Base-by-base conservation (phyloP, 2,329 filamentous ascomycete species). In the Paraconiothyrium sp. region DNA sequence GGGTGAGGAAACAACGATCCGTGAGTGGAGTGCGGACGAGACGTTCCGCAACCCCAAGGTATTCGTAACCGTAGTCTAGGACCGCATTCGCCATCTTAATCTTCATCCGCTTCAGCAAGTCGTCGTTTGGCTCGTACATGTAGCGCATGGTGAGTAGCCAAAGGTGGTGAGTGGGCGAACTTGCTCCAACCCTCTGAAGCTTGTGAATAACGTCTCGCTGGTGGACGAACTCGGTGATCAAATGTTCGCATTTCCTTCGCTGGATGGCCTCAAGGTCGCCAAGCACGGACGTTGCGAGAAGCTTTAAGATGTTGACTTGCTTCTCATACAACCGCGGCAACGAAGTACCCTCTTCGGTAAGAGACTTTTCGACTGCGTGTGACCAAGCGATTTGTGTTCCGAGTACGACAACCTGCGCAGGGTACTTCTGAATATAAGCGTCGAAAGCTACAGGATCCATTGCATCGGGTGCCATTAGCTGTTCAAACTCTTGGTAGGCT, bases 131-230 rank as follows among this genome's bases (percentile, higher is more conserved):
- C 22, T 86, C 86, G 80, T 98, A 98, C 49, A 96, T 88, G 76
- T 98, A 99, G 68, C 95, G 92, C 95, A 99, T 99, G 78, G 96
- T 93, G 39, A 98, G 84, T 55, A 97, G 88, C 95, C 95, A 99
- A 67, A 96, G 81, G 76, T 97, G 93, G 76, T 99, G 92, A 20
- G 87, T 90, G 16, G 92, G 85, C 9, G 90, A 89, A 55, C 85
- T 88, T 30, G 95, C 95, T 60, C 90, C 90, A 49, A 88, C 84
- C 49, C 90, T 86, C 51, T 94, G 86, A 30, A 99, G 88, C 78
- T 92, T 96, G 74, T 94, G 91, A 66, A 98, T 95, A 20, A 91
- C 88, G 78, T 99, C 95, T 63, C 95, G 91, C 79, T 99, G 96
- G 77, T 99, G 95, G 14, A 99, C 95, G 75, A 95, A 98, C 78